phyloP scores from a whole-genome alignment of 176 grass and related monocot genomes.

The Ananas comosus region DNA sequence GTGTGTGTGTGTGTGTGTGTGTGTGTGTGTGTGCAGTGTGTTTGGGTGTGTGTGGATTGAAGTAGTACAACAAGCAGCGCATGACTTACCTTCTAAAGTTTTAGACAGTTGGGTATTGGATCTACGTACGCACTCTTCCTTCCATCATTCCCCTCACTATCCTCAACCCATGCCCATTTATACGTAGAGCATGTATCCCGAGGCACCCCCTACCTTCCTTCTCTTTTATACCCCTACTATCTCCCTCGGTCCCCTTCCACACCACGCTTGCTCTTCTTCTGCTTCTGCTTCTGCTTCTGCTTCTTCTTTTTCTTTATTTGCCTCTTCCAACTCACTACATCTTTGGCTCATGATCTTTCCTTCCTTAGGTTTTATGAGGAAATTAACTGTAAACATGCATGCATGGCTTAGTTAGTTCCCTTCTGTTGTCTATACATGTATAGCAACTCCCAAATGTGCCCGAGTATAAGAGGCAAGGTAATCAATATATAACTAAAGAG shows the following conservation, averaged over 20 bases:
- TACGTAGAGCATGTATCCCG: not conserved
- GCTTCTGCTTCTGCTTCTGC: not conserved
- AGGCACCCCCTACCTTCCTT: not conserved
- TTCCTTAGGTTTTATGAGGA: no score
- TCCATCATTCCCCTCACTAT: constrained; percentile 15
- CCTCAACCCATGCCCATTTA: not conserved
- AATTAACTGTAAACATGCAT: no score
- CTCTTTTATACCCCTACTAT: not conserved
- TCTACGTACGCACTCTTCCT: not conserved
- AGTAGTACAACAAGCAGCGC: constrained; percentile 22
- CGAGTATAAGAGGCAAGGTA: constrained; percentile 21
- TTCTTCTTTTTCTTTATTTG: not conserved
- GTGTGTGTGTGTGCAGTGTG: no score
- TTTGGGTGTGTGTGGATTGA: no score
- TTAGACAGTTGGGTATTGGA: not conserved
- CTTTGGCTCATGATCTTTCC: not conserved
- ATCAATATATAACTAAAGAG: constrained; percentile 17
- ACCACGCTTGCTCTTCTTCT: not conserved
- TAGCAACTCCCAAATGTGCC: constrained; percentile 18
- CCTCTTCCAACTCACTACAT: not conserved
- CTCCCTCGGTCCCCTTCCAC: not conserved
- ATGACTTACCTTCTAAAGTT: constrained; percentile 28
- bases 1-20: no score
- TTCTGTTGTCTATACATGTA: constrained; percentile 12
- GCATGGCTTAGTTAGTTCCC: not conserved